Conservation (phyloP, 2,329 filamentous ascomycete genomes). For the Zopfia rhizophila region DNA sequence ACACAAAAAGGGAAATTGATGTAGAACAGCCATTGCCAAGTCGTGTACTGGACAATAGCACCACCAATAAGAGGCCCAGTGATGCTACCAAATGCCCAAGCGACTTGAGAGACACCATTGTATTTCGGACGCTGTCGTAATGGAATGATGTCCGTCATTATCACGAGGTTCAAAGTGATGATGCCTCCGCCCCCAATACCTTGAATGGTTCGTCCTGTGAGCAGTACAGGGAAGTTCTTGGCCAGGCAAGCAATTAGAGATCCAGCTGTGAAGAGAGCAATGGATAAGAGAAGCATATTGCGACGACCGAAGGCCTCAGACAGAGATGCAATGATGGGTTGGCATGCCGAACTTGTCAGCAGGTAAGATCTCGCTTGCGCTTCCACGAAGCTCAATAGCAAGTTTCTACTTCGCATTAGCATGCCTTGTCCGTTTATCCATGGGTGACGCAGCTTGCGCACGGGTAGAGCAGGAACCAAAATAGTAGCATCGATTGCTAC, state of each 20-base stretch:
- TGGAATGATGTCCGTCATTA: slow-evolving; percentile 23
- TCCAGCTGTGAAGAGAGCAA: slow-evolving; percentile 56
- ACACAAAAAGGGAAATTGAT: slow-evolving; percentile 37
- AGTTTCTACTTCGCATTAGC: no score
- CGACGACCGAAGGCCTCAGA: slow-evolving; percentile 62
- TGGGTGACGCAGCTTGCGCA: no score
- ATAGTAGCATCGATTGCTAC: no score
- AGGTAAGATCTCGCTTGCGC: no score
- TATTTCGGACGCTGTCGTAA: slow-evolving; percentile 13
- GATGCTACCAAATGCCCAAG: slow-evolving; percentile 38
- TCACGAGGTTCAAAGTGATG: slow-evolving; percentile 51
- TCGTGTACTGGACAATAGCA: slow-evolving; percentile 24
- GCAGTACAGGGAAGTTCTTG: slow-evolving; percentile 56
- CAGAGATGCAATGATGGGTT: no score
- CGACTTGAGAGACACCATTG: slow-evolving; percentile 3
- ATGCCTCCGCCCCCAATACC: slow-evolving; percentile 65
- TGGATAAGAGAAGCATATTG: slow-evolving; percentile 29
- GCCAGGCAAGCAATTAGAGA: slow-evolving; percentile 54
- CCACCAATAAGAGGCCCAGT: slow-evolving; percentile 42
- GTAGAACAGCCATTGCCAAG: slow-evolving; percentile 59
- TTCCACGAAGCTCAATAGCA: no score
- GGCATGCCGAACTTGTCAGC: no score
- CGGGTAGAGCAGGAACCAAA: no score
- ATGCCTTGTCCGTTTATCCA: no score
- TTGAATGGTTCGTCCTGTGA: slow-evolving; percentile 58